Evolutionary conservation across 768 basidiomycete species (phyloP).

Genomic region (Termitomyces eurrhizus): DNA sequence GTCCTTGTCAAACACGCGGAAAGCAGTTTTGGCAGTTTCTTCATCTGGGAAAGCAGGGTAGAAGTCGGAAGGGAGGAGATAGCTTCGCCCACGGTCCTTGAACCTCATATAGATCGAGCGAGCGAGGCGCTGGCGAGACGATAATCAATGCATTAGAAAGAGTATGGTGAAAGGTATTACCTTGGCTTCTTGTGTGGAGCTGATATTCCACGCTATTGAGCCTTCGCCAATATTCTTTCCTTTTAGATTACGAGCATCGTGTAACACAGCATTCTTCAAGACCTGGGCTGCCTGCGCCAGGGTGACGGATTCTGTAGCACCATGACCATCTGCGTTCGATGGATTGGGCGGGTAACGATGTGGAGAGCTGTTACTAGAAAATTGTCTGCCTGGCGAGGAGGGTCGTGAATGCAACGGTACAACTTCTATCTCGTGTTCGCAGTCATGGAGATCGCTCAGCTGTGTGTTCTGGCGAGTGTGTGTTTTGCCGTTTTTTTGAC

Average conservation of each 20-base stretch:
- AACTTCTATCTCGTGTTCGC: slow-evolving; percentile 6
- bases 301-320: slow-evolving; percentile 33
- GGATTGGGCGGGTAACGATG: slow-evolving; percentile 40
- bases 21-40: slow-evolving; percentile 58
- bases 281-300: slow-evolving; percentile 58
- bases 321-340: slow-evolving; percentile 11
- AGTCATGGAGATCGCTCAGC: not conserved
- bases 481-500: not conserved
- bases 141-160: not conserved
- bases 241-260: slow-evolving; percentile 70
- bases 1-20: slow-evolving; percentile 74
- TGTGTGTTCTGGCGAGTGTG: not conserved
- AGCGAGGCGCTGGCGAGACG: slow-evolving; percentile 52
- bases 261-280: slow-evolving; percentile 64
- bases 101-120: slow-evolving; percentile 62
- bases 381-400: slow-evolving; percentile 11
- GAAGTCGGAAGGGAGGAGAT: slow-evolving; percentile 68
- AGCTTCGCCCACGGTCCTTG: slow-evolving; percentile 49
- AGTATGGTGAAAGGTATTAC: slow-evolving; percentile 24
- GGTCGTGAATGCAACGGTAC: slow-evolving; percentile 7
- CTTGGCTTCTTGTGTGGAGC: slow-evolving; percentile 64
- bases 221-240: slow-evolving; percentile 42
- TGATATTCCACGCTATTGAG: slow-evolving; percentile 49
- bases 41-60: slow-evolving; percentile 60
- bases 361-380: not conserved